phyloP scores from a whole-genome alignment of 306 rosid genomes.

The Castanea sativa region DNA sequence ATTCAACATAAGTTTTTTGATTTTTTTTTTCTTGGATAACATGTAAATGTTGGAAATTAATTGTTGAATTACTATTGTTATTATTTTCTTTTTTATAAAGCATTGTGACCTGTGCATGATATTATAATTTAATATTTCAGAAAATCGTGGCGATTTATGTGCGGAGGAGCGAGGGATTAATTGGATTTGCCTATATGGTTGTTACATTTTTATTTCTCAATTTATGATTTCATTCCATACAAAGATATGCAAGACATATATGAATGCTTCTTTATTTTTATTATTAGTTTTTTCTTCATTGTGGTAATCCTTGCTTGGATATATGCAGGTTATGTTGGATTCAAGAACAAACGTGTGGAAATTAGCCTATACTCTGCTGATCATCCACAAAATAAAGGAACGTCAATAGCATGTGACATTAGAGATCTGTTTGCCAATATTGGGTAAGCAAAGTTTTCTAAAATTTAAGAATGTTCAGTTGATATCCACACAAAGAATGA shows the following conservation, averaged over 20 bases:
- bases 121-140: constrained; percentile 19
- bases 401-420: constrained; percentile 38
- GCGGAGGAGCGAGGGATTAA: constrained; percentile 32
- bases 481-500: too few relatives aligned
- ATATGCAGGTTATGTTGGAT: constrained; percentile 63
- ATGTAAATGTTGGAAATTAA: too few relatives aligned
- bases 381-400: constrained; percentile 29
- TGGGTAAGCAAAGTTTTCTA: constrained; percentile 30
- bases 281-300: background rate
- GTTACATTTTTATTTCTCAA: background rate
- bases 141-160: constrained; percentile 29
- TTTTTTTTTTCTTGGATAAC: too few relatives aligned
- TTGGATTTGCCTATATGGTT: constrained; percentile 6
- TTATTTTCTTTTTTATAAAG: background rate
- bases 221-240: background rate
- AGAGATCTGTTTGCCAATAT: constrained; percentile 22
- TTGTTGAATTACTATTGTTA: too few relatives aligned
- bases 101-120: background rate
- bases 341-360: constrained; percentile 41
- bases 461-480: too few relatives aligned
- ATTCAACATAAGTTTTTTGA: too few relatives aligned
- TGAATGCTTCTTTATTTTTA: too few relatives aligned
- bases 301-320: constrained; percentile 2
- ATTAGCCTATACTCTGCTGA: constrained; percentile 32
- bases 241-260: too few relatives aligned